Evolutionary conservation across 345 rosid species (phyloP), one percentile per base, ranked within the genome.

Genomic region (Citrus glauca): DNA sequence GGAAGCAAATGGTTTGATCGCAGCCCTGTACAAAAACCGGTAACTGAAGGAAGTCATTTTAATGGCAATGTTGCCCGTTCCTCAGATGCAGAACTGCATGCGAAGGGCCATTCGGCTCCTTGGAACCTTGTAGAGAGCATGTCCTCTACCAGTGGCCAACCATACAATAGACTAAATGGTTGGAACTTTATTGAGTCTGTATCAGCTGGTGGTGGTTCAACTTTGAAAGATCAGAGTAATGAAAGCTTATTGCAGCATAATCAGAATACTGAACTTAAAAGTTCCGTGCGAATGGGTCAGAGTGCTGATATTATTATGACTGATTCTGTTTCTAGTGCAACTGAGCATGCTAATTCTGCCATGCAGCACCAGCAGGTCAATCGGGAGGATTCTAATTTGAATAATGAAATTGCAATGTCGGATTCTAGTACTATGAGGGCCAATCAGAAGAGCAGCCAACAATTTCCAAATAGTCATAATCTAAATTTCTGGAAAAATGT

Each of bases 401-500:
- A 77, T 78, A 84, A 64, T 78, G 75, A 84, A 53, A 78, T 84
- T 68, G 77, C 74, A 33, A 72, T 70, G 61, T 81, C 81, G 33
- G 84, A 83, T 79, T 81, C 88, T 73, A 80, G 74, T 65, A 71
- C 64, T 69, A 60, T 66, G 69, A 83, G 79, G 86, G 83, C 69
- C 42, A 74, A 59, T 69, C 84, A 72, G 74, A 89, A 74, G 81
- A 83, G 83, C 79, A 76, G 72, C 72, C 90, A 82, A 59, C 89
- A 77, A 48, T 76, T 72, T 67, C 82, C 82, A 22, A 80, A 81
- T 56, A 75, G 50, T 61, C 74, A 63, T 69, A 86, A 79, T 83
- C 72, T 83, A 77, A 87, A 87, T 88, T 82, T 86, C 42, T 83
- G 89, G 92, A 88, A 87, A 75, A 82, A 81, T 2, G 78, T 74